These are phyloP conservation scores for Neonectria faginata DNA, from an alignment of 2,329 filamentous ascomycete species.

Conservation along the genomic window DNA sequence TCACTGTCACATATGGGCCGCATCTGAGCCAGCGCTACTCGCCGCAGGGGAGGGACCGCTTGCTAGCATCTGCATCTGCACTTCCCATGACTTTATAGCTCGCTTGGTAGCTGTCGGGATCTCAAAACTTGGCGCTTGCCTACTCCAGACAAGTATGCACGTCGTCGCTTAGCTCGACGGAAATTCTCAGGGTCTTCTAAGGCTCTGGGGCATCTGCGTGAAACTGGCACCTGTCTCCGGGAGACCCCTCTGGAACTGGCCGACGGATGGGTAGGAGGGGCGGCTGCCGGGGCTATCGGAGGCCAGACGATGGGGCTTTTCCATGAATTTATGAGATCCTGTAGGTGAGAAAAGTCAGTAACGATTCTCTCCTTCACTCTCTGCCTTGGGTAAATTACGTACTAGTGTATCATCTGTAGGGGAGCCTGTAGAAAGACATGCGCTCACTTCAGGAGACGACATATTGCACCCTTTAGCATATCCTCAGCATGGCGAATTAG, in stretches of 20 bases:
- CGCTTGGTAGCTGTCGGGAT: no score
- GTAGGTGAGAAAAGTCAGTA: neutral
- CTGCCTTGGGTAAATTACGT: neutral
- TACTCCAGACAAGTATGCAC: no score
- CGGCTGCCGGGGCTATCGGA: no score
- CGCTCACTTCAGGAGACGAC: neutral
- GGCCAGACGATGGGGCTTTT: neutral
- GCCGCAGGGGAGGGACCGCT: neutral
- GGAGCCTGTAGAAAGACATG: neutral
- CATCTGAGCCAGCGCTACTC: neutral
- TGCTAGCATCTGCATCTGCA: no score
- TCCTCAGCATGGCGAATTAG: neutral
- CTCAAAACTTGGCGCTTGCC: no score
- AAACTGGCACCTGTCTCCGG: no score
- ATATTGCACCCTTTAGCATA: neutral
- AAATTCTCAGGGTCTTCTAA: no score
- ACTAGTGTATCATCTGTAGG: neutral
- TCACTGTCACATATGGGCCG: neutral
- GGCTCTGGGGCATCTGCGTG: no score
- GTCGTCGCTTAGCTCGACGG: no score
- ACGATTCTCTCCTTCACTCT: neutral
- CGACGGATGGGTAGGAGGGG: no score
- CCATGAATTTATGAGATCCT: neutral
- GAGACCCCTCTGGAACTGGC: no score
- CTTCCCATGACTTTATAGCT: no score